Evolutionary conservation across 129 eudicot genomes (phyloP), one percentile per base, ranked within the genome.

Genomic region (Calendula officinalis): DNA sequence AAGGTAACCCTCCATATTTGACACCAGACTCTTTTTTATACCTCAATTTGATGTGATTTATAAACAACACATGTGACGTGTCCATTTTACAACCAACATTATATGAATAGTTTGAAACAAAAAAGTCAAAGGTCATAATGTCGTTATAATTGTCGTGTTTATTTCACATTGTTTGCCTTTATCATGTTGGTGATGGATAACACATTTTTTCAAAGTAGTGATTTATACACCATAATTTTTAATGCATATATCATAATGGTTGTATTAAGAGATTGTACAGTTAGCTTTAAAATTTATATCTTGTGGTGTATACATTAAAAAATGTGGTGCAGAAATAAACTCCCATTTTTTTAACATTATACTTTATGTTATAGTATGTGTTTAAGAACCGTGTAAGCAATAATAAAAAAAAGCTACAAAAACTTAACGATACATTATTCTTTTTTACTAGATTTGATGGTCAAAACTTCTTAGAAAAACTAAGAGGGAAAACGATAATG

Each of bases 401-500:
- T n/a, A n/a, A n/a, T n/a, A n/a, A 22, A 22, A 22, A 2, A 22
- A 22, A 56, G 64, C 35, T 27, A 57, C 56, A n/a, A 11, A 47
- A 13, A 64, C 57, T 22, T 73, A 47, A 57, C 30, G 30, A 22
- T 65, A 27, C 15, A 45, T 73, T 47, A 22, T 65, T 48, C 4
- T 57, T 56, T 56, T 66, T 45, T 57, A 71, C 37, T 74, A 89
- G 96, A 71, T 89, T 86, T 49, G 76, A 83, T 60, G 97, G 90
- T n/a, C 67, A 62, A 48, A 54, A 78, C 51, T 79, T 89, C 62
- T 66, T 89, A 76, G 77, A 75, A 54, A 81, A 61, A 71, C 69
- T 72, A 58, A 78, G 78, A 71, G 95, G 95, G n/a, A 89, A 89
- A 60, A 85, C 79, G 52, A 75, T 89, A 60, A 76, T 89, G 90